Evolutionary conservation across 306 rosid genomes (phyloP).

Genomic region (Quercus suber): DNA sequence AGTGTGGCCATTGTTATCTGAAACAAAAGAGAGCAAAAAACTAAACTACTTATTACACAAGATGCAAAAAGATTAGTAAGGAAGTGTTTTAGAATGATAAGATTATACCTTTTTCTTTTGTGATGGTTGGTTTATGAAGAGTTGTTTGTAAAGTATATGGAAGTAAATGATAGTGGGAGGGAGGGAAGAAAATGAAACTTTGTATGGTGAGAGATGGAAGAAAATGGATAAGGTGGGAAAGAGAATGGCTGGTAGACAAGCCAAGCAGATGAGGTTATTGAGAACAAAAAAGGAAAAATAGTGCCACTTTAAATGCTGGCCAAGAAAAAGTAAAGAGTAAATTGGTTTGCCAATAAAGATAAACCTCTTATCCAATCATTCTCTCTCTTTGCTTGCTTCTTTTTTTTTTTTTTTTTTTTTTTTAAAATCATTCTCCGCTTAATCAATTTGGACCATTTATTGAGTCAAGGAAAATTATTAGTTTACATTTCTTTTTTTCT

Average conservation of each 20-base stretch:
- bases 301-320: slow-evolving; percentile 24
- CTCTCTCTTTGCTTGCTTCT: neutral
- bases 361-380: neutral
- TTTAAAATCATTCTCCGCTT: no score
- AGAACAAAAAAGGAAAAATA: slow-evolving; percentile 4
- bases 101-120: neutral
- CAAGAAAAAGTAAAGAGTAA: slow-evolving; percentile 8
- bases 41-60: neutral
- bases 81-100: neutral
- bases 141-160: slow-evolving; percentile 4
- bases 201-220: slow-evolving; percentile 27
- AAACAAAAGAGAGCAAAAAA: neutral
- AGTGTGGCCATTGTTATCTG: slow-evolving; percentile 55
- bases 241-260: slow-evolving; percentile 51
- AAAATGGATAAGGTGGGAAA: slow-evolving; percentile 53
- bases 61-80: neutral
- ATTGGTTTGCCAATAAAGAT: neutral
- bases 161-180: slow-evolving; percentile 19
- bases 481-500: no score
- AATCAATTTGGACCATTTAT: neutral
- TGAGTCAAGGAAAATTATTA: no score
- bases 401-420: no score
- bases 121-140: slow-evolving; percentile 9
- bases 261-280: slow-evolving; percentile 23
- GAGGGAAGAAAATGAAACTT: slow-evolving; percentile 7